These are phyloP conservation scores for Aspergillus clavatus DNA, from an alignment of 2,329 filamentous ascomycete species.

Conservation along the genomic window DNA sequence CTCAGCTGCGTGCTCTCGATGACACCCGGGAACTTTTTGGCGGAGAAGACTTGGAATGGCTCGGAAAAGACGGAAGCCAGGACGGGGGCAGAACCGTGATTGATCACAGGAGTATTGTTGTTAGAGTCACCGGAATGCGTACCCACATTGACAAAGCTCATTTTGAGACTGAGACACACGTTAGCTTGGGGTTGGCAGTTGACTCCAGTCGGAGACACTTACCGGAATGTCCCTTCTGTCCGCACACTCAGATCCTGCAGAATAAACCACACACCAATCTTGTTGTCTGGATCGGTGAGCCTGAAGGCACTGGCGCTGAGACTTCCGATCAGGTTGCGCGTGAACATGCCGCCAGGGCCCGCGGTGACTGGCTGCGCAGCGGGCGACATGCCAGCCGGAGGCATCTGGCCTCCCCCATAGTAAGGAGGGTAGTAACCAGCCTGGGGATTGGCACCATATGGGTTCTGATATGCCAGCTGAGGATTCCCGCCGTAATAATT, in stretches of 20 bases:
- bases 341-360: constrained; percentile 77
- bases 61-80: constrained; percentile 83
- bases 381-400: constrained; percentile 33
- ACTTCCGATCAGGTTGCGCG: constrained; percentile 89
- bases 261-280: constrained; percentile 93
- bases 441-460: constrained; percentile 27
- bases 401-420: constrained; percentile 31
- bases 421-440: constrained; percentile 31
- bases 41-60: constrained; percentile 87
- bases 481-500: constrained; percentile 33
- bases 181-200: constrained; percentile 7
- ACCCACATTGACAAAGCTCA: constrained; percentile 82
- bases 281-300: constrained; percentile 70
- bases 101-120: constrained; percentile 51
- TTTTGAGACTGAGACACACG: constrained; percentile 50
- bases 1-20: constrained; percentile 89
- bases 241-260: constrained; percentile 91
- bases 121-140: constrained; percentile 37
- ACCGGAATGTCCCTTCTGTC: constrained; percentile 89
- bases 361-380: constrained; percentile 30
- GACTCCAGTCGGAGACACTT: constrained; percentile 17
- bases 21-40: constrained; percentile 97
- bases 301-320: constrained; percentile 83
- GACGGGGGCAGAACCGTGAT: constrained; percentile 71
- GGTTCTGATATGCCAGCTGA: constrained; percentile 32